Evolutionary conservation across 2,329 filamentous ascomycete species (phyloP), one percentile per base, ranked within the genome.

Genomic region (Colletotrichum gloeosporioides): DNA sequence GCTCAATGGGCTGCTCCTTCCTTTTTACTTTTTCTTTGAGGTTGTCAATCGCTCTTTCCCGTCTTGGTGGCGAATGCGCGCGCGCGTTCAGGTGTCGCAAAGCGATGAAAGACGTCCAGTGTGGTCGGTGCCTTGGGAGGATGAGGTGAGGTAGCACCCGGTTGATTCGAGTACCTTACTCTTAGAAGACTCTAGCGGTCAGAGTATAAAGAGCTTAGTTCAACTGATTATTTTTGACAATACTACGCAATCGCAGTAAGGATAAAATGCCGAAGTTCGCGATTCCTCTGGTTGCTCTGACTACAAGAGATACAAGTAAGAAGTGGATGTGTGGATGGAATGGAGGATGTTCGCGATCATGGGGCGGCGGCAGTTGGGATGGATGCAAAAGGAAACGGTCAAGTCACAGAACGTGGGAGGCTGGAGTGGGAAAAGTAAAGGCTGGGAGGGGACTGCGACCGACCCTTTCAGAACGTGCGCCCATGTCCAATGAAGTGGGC

Each of bases 261-360:
- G 25, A 16, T 8, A 69, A 63, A 71, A 74, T 53, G 49, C n/a
- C 6, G 6, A 7, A 65, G 59, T 66, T 74, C 32, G 49, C 61
- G 70, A 74, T 74, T 9, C 32, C 59, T 69, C 59, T 74, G 70
- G 74, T 76, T 76, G 71, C 74, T 76, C 74, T 32, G 74, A 65
- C 74, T 76, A 76, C 74, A 74, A 64, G 70, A 74, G 71, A 69
- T 74, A 65, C n/a, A 65, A 74, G 71, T 74, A 27, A 74, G 71
- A 69, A 49, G 74, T 76, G 74, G 74, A 69, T 74, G 71, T 76
- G 71, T 74, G 74, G 74, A 76, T 76, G 73, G 72, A 72, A 61
- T 71, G 57, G 68, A 61, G 12, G 70, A 74, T 76, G 65, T 65
- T 69, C 34, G 74, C 71, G 71, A 76, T 69, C 59, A 69, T 73